These are phyloP conservation scores for Stevia rebaudiana DNA, from an alignment of 140 eudicot genomes.

Conservation along the genomic window DNA sequence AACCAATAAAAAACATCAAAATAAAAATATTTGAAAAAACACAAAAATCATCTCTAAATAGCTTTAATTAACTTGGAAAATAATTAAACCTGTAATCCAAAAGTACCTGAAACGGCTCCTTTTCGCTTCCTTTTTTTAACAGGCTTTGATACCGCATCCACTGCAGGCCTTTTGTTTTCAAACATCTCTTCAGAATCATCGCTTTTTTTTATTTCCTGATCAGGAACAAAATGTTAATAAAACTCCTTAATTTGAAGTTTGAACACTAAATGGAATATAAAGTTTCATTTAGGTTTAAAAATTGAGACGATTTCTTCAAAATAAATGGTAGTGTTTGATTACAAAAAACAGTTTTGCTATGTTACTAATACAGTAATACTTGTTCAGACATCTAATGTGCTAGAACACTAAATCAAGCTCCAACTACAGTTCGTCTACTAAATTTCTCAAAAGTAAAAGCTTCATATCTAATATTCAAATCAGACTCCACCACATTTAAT, in stretches of 20 bases:
- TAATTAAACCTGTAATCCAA: conserved; percentile 4
- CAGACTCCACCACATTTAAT: background rate
- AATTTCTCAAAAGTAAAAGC: background rate
- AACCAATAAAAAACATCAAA: conserved; percentile 23
- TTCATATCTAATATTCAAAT: background rate
- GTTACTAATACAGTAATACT: background rate
- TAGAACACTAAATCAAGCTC: background rate
- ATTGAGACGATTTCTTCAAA: background rate
- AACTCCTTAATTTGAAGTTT: background rate
- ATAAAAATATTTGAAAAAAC: background rate
- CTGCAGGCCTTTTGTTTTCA: conserved; percentile 30
- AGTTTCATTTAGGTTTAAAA: background rate
- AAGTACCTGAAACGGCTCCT: conserved; percentile 34
- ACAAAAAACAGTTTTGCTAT: background rate
- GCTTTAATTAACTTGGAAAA: background rate
- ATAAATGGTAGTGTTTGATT: background rate
- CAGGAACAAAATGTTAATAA: conserved; percentile 4
- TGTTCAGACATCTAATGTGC: background rate
- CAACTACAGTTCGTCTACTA: background rate
- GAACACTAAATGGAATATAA: background rate
- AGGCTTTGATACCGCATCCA: conserved; percentile 28
- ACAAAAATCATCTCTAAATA: background rate
- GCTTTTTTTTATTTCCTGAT: conserved; percentile 55
- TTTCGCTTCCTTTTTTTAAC: conserved; percentile 75
- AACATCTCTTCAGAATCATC: conserved; percentile 28